Evolutionary conservation across 345 rosid species (phyloP).

Genomic region (Microthlaspi erraticum): DNA sequence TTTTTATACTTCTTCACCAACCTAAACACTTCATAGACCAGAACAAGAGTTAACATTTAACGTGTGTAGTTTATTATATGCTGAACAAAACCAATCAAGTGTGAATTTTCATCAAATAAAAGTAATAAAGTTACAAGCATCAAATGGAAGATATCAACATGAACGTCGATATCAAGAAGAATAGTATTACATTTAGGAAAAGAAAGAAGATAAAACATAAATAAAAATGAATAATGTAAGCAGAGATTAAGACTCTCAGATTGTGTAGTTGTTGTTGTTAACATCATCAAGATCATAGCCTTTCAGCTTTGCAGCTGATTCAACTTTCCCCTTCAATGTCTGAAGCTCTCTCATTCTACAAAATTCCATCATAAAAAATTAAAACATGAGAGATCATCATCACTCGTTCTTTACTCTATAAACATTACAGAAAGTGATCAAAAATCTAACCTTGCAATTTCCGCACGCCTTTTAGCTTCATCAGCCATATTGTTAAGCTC

Average conservation of each 20-base stretch:
- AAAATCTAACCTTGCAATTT: conserved; percentile 42
- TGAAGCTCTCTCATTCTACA: conserved; percentile 61
- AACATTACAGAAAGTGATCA: background rate
- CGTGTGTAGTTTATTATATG: background rate
- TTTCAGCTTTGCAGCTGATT: conserved; percentile 55
- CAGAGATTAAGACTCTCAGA: conserved; percentile 28
- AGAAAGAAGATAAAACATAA: background rate
- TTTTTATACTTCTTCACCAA: background rate
- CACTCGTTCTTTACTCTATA: background rate
- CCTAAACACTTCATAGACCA: background rate
- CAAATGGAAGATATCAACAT: conserved; percentile 28
- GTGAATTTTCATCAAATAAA: conserved; percentile 32
- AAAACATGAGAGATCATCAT: conserved; percentile 29
- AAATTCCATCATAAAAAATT: background rate
- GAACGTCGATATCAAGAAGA: conserved; percentile 34
- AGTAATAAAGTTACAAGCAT: conserved; percentile 25
- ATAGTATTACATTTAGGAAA: conserved; percentile 7
- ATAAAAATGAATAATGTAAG: conserved; percentile 23
- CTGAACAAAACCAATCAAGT: conserved; percentile 25
- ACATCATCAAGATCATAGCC: conserved; percentile 53
- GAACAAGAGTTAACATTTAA: background rate
- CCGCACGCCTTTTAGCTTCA: conserved; percentile 60
- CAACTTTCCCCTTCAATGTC: conserved; percentile 59
- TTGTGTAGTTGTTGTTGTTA: conserved; percentile 48
- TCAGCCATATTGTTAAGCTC: conserved; percentile 56